Evolutionary conservation across 2,329 filamentous ascomycete species (phyloP).

Genomic region (Metarhizium album): DNA sequence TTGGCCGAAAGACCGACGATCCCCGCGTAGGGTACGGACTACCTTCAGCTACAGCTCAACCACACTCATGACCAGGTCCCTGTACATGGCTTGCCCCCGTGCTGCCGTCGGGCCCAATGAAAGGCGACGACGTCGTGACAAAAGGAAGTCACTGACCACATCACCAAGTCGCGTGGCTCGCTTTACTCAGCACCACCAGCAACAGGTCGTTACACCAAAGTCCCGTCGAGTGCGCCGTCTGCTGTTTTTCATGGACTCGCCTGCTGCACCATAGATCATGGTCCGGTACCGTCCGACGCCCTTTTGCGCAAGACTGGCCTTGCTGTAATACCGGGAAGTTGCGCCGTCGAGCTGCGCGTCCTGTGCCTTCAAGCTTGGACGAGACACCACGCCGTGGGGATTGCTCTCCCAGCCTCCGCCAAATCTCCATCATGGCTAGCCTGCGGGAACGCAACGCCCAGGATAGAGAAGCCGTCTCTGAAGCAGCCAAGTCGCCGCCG

Average conservation of each 20-base stretch:
- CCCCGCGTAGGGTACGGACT: no score
- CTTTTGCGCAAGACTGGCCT: background rate
- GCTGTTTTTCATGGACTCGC: background rate
- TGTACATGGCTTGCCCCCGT: background rate
- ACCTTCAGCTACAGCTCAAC: no score
- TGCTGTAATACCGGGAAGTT: background rate
- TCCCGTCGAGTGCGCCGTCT: background rate
- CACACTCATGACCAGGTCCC: background rate
- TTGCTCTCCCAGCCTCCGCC: background rate
- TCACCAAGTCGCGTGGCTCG: background rate
- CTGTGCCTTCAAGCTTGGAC: background rate
- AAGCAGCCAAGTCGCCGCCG: background rate
- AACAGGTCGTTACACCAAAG: background rate
- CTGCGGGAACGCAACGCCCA: no score
- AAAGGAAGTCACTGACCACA: background rate
- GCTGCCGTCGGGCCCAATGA: background rate
- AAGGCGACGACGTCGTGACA: background rate
- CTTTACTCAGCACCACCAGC: background rate
- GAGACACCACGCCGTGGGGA: background rate
- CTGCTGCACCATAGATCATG: background rate
- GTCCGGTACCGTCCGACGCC: background rate
- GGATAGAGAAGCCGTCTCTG: background rate
- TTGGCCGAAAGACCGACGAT: no score
- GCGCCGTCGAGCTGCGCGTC: background rate
- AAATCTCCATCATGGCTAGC: background rate